Percentiles rank a stretch among this genome's conserved stretches.
Evolutionary conservation across 108 stramenopile species (phyloP).

Genomic region (Fistulifera solaris): DNA sequence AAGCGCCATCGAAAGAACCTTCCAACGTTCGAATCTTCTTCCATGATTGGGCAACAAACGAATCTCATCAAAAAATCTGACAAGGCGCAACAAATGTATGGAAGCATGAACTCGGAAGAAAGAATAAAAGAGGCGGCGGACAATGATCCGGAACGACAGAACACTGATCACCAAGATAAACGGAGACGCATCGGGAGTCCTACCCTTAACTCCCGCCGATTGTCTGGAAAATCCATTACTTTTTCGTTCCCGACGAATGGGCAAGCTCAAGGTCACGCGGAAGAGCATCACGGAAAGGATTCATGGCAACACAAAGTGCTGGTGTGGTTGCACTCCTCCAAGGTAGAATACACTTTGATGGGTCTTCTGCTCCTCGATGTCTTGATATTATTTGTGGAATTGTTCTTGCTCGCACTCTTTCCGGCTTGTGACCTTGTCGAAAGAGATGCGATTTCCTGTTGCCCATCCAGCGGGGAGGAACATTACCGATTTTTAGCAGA

Average conservation of each 20-base stretch:
- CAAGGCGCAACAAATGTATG: too few relatives aligned
- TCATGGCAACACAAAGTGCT: conserved; percentile 24
- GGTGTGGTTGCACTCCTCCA: conserved; percentile 20
- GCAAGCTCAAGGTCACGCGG: conserved; percentile 8
- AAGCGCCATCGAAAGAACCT: too few relatives aligned
- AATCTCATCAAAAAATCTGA: too few relatives aligned
- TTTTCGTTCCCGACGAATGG: conserved; percentile 20
- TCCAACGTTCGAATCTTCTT: too few relatives aligned
- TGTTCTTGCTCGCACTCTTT: conserved; percentile 27
- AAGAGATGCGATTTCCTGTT: conserved; percentile 50
- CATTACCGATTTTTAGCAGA: conserved; percentile 1
- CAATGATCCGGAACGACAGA: too few relatives aligned
- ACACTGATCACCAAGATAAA: too few relatives aligned
- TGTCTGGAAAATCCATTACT: conserved; percentile 1
- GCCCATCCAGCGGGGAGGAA: conserved; percentile 9
- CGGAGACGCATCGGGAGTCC: too few relatives aligned
- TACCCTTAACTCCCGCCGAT: background rate
- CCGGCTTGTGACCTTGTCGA: conserved; percentile 35
- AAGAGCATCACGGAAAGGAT: conserved; percentile 27
- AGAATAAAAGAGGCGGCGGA: too few relatives aligned
- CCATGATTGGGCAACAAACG: too few relatives aligned
- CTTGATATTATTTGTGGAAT: conserved; percentile 39
- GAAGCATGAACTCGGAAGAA: too few relatives aligned
- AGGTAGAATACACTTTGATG: conserved; percentile 29
- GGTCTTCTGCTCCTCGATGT: conserved; percentile 39